Conservation (phyloP, 2,329 filamentous ascomycete species). For the Thelonectria blattea region DNA sequence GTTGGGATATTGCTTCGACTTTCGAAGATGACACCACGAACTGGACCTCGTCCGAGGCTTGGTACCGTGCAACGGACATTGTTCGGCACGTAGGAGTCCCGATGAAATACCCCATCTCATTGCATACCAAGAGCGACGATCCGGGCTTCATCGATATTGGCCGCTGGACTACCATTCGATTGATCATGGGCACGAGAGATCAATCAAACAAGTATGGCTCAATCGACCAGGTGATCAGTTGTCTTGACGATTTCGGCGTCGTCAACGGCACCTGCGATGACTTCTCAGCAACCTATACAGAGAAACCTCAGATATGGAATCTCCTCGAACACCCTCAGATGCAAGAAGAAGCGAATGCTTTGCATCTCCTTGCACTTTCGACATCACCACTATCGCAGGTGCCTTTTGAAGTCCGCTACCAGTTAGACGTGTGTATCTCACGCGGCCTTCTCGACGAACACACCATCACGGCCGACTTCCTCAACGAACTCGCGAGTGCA, state of each 20-base stretch:
- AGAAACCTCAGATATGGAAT: constrained; percentile 39
- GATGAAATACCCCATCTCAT: constrained; percentile 45
- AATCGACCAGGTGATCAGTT: constrained; percentile 53
- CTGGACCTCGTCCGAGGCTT: constrained; percentile 53
- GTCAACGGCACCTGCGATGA: constrained; percentile 48
- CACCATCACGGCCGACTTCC: constrained; percentile 71
- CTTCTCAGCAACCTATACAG: constrained; percentile 48
- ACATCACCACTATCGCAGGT: constrained; percentile 47
- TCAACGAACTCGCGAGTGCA: constrained; percentile 61
- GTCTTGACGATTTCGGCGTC: constrained; percentile 77
- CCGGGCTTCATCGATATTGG: constrained; percentile 56
- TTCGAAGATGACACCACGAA: constrained; percentile 39
- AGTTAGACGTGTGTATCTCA: constrained; percentile 93
- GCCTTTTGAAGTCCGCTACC: constrained; percentile 79
- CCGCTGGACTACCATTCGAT: constrained; percentile 61
- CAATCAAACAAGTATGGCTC: constrained; percentile 29
- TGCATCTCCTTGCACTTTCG: constrained; percentile 37
- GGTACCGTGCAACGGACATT: constrained; percentile 58
- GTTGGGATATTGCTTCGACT: constrained; percentile 40
- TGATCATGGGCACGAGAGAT: constrained; percentile 46
- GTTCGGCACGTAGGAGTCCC: constrained; percentile 43
- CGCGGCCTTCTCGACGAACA: constrained; percentile 78
- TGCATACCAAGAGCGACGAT: constrained; percentile 45
- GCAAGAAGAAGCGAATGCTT: constrained; percentile 30
- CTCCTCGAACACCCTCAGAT: constrained; percentile 37